Evolutionary conservation across 2,329 filamentous ascomycete genomes (phyloP), one percentile per base, ranked within the genome.

Genomic region (Ophiocordyceps sinensis): DNA sequence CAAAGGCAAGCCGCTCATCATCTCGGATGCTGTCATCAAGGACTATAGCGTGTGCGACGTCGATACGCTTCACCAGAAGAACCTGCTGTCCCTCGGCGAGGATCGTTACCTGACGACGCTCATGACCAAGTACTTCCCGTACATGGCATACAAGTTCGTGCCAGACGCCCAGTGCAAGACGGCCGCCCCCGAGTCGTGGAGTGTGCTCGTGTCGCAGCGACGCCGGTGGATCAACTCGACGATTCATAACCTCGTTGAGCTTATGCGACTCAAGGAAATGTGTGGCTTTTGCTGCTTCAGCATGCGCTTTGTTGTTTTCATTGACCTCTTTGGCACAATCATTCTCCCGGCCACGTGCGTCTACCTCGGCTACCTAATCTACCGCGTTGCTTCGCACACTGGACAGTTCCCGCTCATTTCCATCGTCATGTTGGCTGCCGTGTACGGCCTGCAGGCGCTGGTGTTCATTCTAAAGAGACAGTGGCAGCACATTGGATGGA

Each of bases 221-320:
- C 87, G 91, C 69, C 83, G 91, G 59, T 98, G 91, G 91, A 98
- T 98, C 62, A 98, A 98, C 66, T 96, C 91, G 1, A 98, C 91
- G 10, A 82, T 98, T 46, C 91, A 98, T 71, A 98, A 98, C 59
- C 63, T 98, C 56, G 83, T 82, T 23, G 91, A 98, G 61, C 68
- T 98, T 55, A 81, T 94, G 58, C 82, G 82, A 53, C 73, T 98
- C 37, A 82, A 88, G 60, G 87, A 98, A 55, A 81, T 98, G 62
- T 98, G 91, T 57, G 91, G 91, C 50, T 98, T 98, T 77, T 98
- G 91, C 67, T 94, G 85, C 65, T 96, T 96, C 70, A 87, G 84
- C 47, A 96, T 96, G 89, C 81, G 89, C 47, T 95, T 96, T 53
- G 77, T 96, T 47, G 91, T 96, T 49, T 84, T 96, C 52, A 79